Percentiles rank a stretch among this genome's conserved stretches.
Evolutionary conservation across 2,329 filamentous ascomycete species (phyloP).

Genomic region (Aspergillus costaricaensis): DNA sequence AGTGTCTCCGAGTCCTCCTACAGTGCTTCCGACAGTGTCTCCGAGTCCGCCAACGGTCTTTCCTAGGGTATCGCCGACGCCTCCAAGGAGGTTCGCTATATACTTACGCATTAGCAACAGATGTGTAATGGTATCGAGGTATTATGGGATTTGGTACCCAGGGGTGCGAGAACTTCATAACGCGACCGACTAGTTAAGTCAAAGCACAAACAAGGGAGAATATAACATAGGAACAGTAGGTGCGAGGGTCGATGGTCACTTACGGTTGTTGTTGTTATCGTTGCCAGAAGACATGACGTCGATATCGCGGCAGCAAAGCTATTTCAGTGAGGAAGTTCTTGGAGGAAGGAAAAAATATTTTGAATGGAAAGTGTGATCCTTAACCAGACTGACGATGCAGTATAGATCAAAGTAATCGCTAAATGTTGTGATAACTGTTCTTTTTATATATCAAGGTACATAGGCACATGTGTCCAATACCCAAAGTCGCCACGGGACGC

Average conservation of each 20-base stretch:
- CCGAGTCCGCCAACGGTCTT: conserved; percentile 25
- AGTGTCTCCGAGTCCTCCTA: conserved; percentile 26
- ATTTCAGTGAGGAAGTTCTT: neutral
- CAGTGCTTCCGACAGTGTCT: conserved; percentile 20
- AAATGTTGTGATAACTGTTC: neutral
- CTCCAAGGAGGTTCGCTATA: conserved; percentile 10
- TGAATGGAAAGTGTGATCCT: neutral
- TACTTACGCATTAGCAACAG: conserved; percentile 4
- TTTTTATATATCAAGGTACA: conserved; percentile 1
- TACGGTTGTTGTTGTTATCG: conserved; percentile 9
- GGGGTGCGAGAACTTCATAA: neutral
- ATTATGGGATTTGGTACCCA: neutral
- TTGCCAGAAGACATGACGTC: conserved; percentile 1
- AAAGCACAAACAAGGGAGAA: neutral
- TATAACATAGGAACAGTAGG: neutral
- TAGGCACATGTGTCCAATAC: neutral
- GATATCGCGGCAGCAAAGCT: neutral
- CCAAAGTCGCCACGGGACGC: conserved; percentile 1
- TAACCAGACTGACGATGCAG: neutral
- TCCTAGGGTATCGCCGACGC: conserved; percentile 5
- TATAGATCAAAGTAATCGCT: neutral
- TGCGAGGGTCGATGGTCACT: neutral
- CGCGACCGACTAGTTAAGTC: neutral
- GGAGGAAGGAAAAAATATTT: neutral
- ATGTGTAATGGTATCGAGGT: neutral